phyloP scores from a whole-genome alignment of 345 rosid species.

The Toxicodendron radicans region DNA sequence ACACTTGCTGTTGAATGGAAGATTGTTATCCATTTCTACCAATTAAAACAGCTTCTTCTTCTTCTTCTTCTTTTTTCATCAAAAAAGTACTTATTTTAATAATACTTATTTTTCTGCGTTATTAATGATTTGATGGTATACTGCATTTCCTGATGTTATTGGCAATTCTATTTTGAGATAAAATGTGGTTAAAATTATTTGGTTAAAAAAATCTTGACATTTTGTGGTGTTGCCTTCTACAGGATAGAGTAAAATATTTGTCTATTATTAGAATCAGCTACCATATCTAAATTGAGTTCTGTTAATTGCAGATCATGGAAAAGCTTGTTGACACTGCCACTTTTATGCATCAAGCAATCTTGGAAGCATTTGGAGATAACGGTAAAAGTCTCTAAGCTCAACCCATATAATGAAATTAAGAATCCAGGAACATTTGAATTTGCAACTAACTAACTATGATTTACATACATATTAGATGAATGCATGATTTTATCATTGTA shows the following conservation, averaged over 20 bases:
- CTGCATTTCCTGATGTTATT: not conserved
- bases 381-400: slow-evolving; percentile 37
- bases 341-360: slow-evolving; percentile 58
- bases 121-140: not conserved
- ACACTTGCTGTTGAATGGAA: not conserved
- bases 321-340: slow-evolving; percentile 68
- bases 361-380: slow-evolving; percentile 68
- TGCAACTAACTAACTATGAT: not conserved
- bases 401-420: not conserved
- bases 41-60: not conserved
- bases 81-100: not conserved
- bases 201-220: not conserved
- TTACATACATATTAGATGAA: slow-evolving; percentile 3
- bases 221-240: not conserved
- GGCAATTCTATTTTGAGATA: not conserved
- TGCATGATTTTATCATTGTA: not conserved
- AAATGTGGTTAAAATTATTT: not conserved
- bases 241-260: not conserved
- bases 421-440: slow-evolving; percentile 1
- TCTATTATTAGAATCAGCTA: not conserved
- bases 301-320: slow-evolving; percentile 57
- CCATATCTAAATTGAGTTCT: slow-evolving; percentile 13
- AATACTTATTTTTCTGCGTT: not conserved
- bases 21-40: not conserved
- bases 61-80: not conserved